A percentile compares a stretch with the other conserved stretches of the same genome.
Conservation (phyloP, 192 early-diverging fungal species). For the Phycomyces nitens region DNA sequence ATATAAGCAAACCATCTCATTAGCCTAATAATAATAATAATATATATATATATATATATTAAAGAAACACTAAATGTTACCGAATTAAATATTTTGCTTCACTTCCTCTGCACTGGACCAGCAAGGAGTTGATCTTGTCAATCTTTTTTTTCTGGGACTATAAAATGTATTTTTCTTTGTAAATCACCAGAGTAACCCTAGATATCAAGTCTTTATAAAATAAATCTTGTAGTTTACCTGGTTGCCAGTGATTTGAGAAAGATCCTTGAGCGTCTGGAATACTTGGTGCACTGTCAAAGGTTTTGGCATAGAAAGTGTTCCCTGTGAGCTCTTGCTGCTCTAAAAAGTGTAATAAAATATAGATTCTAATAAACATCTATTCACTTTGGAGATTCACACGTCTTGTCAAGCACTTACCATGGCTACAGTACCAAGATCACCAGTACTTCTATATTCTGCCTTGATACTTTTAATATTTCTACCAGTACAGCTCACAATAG, state of each 20-base stretch:
- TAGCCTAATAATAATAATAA: not conserved
- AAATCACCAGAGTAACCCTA: no score
- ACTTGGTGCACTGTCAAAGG: constrained; percentile 76
- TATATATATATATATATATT: no score
- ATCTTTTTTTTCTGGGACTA: constrained; percentile 78
- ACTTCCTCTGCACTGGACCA: constrained; percentile 69
- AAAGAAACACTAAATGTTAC: constrained; percentile 34
- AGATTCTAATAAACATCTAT: no score
- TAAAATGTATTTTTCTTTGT: no score
- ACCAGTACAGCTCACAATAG: constrained; percentile 88
- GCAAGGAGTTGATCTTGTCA: constrained; percentile 68
- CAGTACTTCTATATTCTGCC: constrained; percentile 66
- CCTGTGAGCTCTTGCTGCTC: constrained; percentile 79
- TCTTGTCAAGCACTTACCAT: constrained; percentile 45
- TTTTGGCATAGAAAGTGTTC: constrained; percentile 79
- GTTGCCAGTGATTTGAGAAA: constrained; percentile 76
- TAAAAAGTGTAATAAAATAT: constrained; percentile 3
- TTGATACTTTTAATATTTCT: constrained; percentile 73
- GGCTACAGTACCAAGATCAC: constrained; percentile 91
- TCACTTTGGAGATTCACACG: not conserved
- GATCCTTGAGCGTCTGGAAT: constrained; percentile 82
- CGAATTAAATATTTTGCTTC: constrained; percentile 89
- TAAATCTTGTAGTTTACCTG: constrained; percentile 50
- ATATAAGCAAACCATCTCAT: not conserved
- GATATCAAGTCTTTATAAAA: no score